Evolutionary conservation across 257 asterid genomes (phyloP), one percentile per base, ranked within the genome.

Genomic region (Solanum stenotomum): DNA sequence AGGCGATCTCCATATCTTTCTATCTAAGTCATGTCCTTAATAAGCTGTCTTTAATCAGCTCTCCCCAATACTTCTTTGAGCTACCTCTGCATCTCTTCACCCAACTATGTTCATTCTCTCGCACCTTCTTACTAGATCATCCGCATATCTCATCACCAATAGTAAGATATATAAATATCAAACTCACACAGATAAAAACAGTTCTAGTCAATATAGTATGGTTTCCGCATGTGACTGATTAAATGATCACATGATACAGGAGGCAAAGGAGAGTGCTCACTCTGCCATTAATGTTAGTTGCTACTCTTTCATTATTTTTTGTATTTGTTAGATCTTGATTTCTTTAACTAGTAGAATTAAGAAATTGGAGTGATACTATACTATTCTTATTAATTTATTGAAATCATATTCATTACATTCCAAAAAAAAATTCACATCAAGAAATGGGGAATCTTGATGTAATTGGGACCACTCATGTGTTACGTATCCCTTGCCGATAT

Each of bases 261-360:
- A 81, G 85, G 85, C 85, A 81, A 81, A 46, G 42, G 40, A 81
- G 85, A 81, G 85, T 81, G 68, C 68, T 81, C 85, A 42, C 40
- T 81, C 85, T 46, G 42, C 42, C 61, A 81, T 46, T 46, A 56
- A 56, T 56, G 40, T 27, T 76, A 38, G 34, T 76, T 59, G 40
- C 16, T 76, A 38, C 59, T 38, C 22, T 76, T 76, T 76, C 34
- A 38, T 76, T 81, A 27, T 81, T 29, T 81, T 42, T 79, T 81
- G 27, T 81, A 46, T 81, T 44, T 81, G 11, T 46, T 49, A 81
- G 85, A 81, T 81, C 85, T 81, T 81, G 38, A 25, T 79, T 79
- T 25, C 37, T 42, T 78, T 78, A 42, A 42, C 65, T 46, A 79
- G 25, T 79, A 79, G 10, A 79, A 44, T 79, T 79, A 79, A 15